Evolutionary conservation across 2,329 filamentous ascomycete species (phyloP).

Genomic region (Claviceps sp.): DNA sequence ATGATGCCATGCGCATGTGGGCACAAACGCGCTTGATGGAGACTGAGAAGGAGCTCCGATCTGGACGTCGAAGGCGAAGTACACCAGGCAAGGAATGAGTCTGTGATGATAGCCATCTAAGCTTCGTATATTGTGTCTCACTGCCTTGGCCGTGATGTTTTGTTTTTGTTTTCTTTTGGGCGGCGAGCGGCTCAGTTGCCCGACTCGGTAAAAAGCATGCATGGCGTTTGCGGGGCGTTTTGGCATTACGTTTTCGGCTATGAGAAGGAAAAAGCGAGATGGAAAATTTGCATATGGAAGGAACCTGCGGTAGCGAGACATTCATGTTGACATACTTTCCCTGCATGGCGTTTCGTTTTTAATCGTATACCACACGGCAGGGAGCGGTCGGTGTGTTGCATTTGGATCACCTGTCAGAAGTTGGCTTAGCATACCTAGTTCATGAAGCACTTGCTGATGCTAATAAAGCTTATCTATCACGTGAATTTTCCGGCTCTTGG

Average conservation of each 20-base stretch:
- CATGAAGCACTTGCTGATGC: too few relatives aligned
- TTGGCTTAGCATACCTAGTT: too few relatives aligned
- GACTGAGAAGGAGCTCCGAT: slow-evolving; percentile 44
- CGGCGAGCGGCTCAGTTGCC: neutral
- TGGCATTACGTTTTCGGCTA: neutral
- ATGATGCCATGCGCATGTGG: slow-evolving; percentile 40
- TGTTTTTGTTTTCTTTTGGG: neutral
- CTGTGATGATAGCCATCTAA: too few relatives aligned
- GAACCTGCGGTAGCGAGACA: neutral
- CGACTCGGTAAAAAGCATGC: neutral
- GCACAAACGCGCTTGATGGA: slow-evolving; percentile 46
- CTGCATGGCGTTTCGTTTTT: neutral
- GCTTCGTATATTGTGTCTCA: too few relatives aligned
- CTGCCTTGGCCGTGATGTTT: neutral
- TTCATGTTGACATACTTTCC: neutral
- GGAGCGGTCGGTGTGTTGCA: neutral
- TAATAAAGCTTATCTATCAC: too few relatives aligned
- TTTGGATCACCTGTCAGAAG: neutral
- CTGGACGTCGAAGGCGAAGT: slow-evolving; percentile 35
- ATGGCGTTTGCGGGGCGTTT: neutral
- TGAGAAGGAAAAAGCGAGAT: neutral
- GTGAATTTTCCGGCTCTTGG: too few relatives aligned
- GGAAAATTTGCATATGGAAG: neutral
- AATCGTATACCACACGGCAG: neutral
- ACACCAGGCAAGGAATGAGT: slow-evolving; percentile 17